Percentiles rank a stretch among this genome's conserved stretches.
phyloP scores from a whole-genome alignment of 257 asterid genomes.

The Penstemon barbatus region DNA sequence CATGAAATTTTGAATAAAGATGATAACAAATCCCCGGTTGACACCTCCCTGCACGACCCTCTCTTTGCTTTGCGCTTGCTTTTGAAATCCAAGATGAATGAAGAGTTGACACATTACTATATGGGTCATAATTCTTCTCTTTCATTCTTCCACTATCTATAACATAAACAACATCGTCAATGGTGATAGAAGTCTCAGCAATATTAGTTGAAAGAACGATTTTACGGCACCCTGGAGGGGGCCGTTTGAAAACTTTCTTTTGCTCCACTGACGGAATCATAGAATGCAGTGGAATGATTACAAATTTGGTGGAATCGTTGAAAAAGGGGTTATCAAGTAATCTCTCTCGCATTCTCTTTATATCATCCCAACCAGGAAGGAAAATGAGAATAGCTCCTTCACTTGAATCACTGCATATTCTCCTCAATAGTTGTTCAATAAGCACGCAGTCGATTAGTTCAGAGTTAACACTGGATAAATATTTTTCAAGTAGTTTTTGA shows the following conservation, averaged over 20 bases:
- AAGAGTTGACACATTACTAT: constrained; percentile 82
- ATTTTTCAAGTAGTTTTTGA: constrained; percentile 61
- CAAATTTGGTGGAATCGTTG: constrained; percentile 56
- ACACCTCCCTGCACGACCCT: constrained; percentile 98
- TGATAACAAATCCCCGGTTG: constrained; percentile 92
- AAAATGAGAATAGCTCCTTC: constrained; percentile 90
- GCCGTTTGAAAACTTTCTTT: constrained; percentile 67
- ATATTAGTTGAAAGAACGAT: constrained; percentile 91
- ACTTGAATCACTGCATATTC: constrained; percentile 62
- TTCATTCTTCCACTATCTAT: constrained; percentile 94
- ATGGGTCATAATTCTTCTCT: constrained; percentile 88
- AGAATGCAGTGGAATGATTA: constrained; percentile 75
- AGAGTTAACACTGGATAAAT: constrained; percentile 64
- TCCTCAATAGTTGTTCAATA: constrained; percentile 70
- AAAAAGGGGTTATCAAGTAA: constrained; percentile 64
- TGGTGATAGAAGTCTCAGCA: constrained; percentile 93
- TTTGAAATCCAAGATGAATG: constrained; percentile 92
- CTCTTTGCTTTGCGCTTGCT: constrained; percentile 92
- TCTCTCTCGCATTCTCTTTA: constrained; percentile 59
- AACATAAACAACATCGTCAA: constrained; percentile 91
- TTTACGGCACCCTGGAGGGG: constrained; percentile 79
- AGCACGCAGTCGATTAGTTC: constrained; percentile 74
- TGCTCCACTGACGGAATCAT: constrained; percentile 84
- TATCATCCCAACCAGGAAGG: constrained; percentile 98
- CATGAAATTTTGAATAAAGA: constrained; percentile 74